These are phyloP conservation scores for Hypholoma fasciculare DNA, from an alignment of 768 basidiomycete species.

Conservation along the genomic window DNA sequence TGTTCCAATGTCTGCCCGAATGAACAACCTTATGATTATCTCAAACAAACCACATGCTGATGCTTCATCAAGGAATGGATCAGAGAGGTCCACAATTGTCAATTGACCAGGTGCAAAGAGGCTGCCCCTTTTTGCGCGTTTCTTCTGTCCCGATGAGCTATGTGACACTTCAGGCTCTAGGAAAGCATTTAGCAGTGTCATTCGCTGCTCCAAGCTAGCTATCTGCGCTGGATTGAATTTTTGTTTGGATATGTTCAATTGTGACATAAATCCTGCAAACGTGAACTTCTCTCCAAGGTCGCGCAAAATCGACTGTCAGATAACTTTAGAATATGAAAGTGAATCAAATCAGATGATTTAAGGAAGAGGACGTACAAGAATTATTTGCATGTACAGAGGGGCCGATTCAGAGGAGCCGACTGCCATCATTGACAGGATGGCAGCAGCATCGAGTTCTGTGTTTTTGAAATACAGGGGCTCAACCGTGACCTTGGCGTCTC, in stretches of 20 bases:
- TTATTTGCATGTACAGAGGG: slow-evolving; percentile 68
- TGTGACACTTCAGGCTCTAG: slow-evolving; percentile 29
- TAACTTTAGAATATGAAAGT: neutral
- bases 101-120: slow-evolving; percentile 60
- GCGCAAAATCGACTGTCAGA: slow-evolving; percentile 53
- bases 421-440: slow-evolving; percentile 77
- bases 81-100: slow-evolving; percentile 71
- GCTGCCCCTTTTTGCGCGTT: slow-evolving; percentile 1
- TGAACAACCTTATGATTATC: slow-evolving; percentile 64
- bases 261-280: slow-evolving; percentile 46
- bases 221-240: slow-evolving; percentile 59
- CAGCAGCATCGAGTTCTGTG: slow-evolving; percentile 64
- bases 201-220: slow-evolving; percentile 59
- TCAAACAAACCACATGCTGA: slow-evolving; percentile 74
- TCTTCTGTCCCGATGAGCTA: neutral
- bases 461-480: slow-evolving; percentile 56
- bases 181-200: slow-evolving; percentile 62
- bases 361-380: slow-evolving; percentile 43
- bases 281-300: slow-evolving; percentile 62
- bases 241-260: slow-evolving; percentile 45
- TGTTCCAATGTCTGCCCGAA: slow-evolving; percentile 56
- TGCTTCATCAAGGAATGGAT: slow-evolving; percentile 68
- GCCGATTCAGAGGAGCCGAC: slow-evolving; percentile 59
- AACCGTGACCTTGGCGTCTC: slow-evolving; percentile 44
- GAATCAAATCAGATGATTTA: neutral